Evolutionary conservation across 2,329 filamentous ascomycete genomes (phyloP), one percentile per base, ranked within the genome.

Genomic region (Calcarisporium arbuscula): DNA sequence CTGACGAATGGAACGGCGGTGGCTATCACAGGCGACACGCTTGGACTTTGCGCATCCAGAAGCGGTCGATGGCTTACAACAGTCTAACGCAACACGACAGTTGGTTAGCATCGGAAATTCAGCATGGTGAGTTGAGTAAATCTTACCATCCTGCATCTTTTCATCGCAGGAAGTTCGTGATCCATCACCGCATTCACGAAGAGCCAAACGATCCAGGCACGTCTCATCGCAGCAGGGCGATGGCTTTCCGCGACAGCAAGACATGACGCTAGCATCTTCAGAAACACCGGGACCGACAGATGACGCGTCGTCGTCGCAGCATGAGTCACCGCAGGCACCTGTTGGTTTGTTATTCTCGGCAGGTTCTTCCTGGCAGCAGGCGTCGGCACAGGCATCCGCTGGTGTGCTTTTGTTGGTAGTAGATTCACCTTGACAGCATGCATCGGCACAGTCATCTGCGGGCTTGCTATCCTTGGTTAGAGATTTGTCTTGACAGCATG

Each of bases 191-290:
- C 62, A 68, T 38, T 61, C 64, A 4, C 61, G 60, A 17, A 66
- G 38, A 6, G 67, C 67, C 6, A 71, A 41, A 16, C 63, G 61
- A 29, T 65, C 60, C 32, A 70, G 51, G 41, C 64, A 68, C 21
- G 61, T 55, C 8, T 42, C 39, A 38, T 67, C 58, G 39, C 65
- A 69, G 48, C 65, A 69, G 5, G 64, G 62, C 4, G 43, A 41
- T 1, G 37, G 5, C 40, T 64, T 66, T 12, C 52, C 61, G 25
- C 58, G 53, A 44, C 68, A 72, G 51, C 68, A 71, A 28, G n/a
- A n/a, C n/a, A n/a, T n/a, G n/a, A n/a, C n/a, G n/a, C n/a, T n/a
- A n/a, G n/a, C n/a, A n/a, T n/a, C n/a, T n/a, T n/a, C n/a, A n/a
- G n/a, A n/a, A n/a, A n/a, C n/a, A n/a, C n/a, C n/a, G n/a, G n/a